These are phyloP conservation scores for Gossypium arboreum DNA, from an alignment of 345 rosid species.

Conservation along the genomic window DNA sequence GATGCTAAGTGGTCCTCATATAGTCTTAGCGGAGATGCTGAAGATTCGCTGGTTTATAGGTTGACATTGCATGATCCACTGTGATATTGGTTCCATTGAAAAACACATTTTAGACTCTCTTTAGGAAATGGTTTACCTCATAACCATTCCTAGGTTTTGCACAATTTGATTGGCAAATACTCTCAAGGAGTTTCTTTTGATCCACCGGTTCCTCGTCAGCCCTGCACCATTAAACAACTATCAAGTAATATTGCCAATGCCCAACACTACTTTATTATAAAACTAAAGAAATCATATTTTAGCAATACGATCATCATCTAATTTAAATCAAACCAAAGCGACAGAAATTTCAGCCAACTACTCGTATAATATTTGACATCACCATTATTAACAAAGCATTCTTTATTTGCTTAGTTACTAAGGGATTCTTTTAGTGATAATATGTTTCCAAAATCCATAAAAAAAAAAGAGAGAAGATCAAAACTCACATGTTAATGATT, in stretches of 20 bases:
- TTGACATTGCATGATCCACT: no score
- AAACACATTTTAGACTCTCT: no score
- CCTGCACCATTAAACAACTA: constrained; percentile 28
- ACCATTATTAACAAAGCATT: not conserved
- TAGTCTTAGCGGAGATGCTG: no score
- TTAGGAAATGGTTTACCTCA: constrained; percentile 24
- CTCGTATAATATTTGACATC: not conserved
- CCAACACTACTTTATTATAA: no score
- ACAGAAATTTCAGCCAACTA: not conserved
- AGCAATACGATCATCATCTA: not conserved
- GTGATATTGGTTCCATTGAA: no score
- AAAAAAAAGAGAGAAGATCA: no score
- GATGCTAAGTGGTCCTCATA: no score
- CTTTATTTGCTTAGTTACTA: not conserved
- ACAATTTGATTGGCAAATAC: constrained; percentile 48
- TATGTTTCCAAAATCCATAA: no score
- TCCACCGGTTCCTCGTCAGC: constrained; percentile 48
- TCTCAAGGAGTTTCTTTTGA: constrained; percentile 53
- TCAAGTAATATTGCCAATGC: not conserved
- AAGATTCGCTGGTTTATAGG: no score
- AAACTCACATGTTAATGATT: not conserved
- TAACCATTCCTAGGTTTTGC: constrained; percentile 49
- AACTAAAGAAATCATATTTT: no score
- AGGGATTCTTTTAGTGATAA: not conserved
- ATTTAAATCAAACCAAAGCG: no score